Conservation (phyloP, 1,284 basidiomycete genomes). For the Pyrrhoderma noxium region DNA sequence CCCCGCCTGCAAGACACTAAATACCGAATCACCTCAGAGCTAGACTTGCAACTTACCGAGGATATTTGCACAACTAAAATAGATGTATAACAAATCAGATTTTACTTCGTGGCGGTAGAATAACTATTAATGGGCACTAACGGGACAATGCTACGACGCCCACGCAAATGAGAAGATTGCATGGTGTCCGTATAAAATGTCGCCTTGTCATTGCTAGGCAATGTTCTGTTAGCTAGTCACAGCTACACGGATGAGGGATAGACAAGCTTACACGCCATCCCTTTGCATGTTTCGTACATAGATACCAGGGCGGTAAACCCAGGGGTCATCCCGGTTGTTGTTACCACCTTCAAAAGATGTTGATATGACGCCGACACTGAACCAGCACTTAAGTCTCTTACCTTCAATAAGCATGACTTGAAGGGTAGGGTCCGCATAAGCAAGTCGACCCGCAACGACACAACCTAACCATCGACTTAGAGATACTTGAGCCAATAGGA, state of each 20-base stretch:
- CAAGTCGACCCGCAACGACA: slow-evolving; percentile 60
- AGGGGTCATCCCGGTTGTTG: slow-evolving; percentile 68
- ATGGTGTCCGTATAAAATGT: slow-evolving; percentile 61
- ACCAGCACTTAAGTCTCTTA: slow-evolving; percentile 21
- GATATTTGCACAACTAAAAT: slow-evolving; percentile 54
- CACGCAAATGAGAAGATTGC: slow-evolving; percentile 50
- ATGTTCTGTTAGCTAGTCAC: no score
- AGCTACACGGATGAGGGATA: not conserved
- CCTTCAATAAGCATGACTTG: slow-evolving; percentile 73
- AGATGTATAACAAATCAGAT: slow-evolving; percentile 8
- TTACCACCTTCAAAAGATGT: slow-evolving; percentile 40
- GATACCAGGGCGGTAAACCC: slow-evolving; percentile 67
- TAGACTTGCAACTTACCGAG: slow-evolving; percentile 36
- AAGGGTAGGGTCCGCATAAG: slow-evolving; percentile 62
- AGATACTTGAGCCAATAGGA: not conserved
- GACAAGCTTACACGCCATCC: slow-evolving; percentile 47
- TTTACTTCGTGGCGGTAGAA: slow-evolving; percentile 2
- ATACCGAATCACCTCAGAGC: not conserved
- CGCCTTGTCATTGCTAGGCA: slow-evolving; percentile 58
- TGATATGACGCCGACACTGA: not conserved
- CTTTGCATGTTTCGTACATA: slow-evolving; percentile 63
- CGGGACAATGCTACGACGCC: slow-evolving; percentile 61
- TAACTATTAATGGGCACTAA: slow-evolving; percentile 28
- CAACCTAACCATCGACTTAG: slow-evolving; percentile 34
- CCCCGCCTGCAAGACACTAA: slow-evolving; percentile 34